Base-by-base conservation (phyloP, 768 basidiomycete genomes). In the Lactarius hengduanensis region DNA sequence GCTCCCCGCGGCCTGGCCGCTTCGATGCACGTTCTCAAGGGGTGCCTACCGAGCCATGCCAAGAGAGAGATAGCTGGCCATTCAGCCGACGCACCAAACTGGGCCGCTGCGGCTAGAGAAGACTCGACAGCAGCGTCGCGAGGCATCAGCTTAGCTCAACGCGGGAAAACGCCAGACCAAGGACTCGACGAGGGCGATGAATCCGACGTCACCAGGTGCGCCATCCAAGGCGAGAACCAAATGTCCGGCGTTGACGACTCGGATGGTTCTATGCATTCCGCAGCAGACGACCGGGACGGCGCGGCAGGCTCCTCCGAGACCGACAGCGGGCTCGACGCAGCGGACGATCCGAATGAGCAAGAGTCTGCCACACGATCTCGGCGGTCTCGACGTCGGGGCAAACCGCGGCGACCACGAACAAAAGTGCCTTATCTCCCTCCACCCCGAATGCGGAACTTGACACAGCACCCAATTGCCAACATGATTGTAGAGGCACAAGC, bases 211-310 rank as follows among this genome's bases (percentile, higher is more conserved):
- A 56, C 57, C 45, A 67, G 62, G 62, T 67, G 66, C 66, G 62
- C 66, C 3, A 26, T 30, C 34, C 54, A 26, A 55, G 66, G 47
- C 56, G 53, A 55, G 34, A 34, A 36, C 16, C 40, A 59, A 55
- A 28, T 36, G 20, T 50, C 43, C 20, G 50, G 50, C 50, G 43
- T 63, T 63, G 62, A 67, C 62, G 55, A 56, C 53, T 59, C 53
- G 5, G 66, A 38, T 38, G 62, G 53, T 34, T 67, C 58, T 41
- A 59, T 28, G 34, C 61, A 43, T 32, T 34, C 43, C 8, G 34
- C 53, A 63, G 66, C 53, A 63, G 66, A 67, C 66, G 62, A 63
- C 13, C 62, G 15, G 26, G 66, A 63, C 43, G 43, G 34, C 32
- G 32, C 32, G 28, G 32, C 38, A 53, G 30, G 57, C 57, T 20